These are phyloP conservation scores for Leccinum solheimii DNA, from an alignment of 1,284 basidiomycete genomes.

Conservation along the genomic window DNA sequence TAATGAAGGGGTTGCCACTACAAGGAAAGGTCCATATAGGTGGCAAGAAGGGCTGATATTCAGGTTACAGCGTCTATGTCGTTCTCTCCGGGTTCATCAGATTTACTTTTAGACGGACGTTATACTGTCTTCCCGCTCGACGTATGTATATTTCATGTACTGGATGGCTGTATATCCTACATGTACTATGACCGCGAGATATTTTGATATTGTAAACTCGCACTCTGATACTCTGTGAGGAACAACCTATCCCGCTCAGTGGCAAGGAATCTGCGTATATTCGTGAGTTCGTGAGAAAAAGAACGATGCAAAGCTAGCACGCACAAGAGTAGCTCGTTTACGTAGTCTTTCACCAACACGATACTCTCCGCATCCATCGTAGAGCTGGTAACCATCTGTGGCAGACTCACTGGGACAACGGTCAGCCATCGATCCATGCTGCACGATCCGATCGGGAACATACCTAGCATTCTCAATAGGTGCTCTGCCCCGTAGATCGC, in stretches of 20 bases:
- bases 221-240: constrained; percentile 69
- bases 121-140: constrained; percentile 3
- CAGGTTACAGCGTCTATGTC: neutral
- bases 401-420: constrained; percentile 52
- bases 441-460: constrained; percentile 47
- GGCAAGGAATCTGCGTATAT: constrained; percentile 60
- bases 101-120: constrained; percentile 6
- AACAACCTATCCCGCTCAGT: constrained; percentile 68
- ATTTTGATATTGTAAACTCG: constrained; percentile 61
- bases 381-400: constrained; percentile 66
- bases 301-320: constrained; percentile 35
- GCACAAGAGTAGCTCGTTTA: constrained; percentile 85
- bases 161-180: constrained; percentile 10
- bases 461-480: too few species aligned
- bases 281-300: neutral
- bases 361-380: constrained; percentile 88
- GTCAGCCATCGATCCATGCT: too few species aligned
- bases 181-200: constrained; percentile 53
- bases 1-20: constrained; percentile 64
- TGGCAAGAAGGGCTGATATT: constrained; percentile 48
- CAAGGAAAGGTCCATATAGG: constrained; percentile 61
- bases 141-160: neutral
- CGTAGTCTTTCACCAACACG: constrained; percentile 82
- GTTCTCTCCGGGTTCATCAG: neutral
- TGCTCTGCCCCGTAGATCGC: too few species aligned